phyloP scores from a whole-genome alignment of 306 rosid genomes.

The Clitoria ternatea region DNA sequence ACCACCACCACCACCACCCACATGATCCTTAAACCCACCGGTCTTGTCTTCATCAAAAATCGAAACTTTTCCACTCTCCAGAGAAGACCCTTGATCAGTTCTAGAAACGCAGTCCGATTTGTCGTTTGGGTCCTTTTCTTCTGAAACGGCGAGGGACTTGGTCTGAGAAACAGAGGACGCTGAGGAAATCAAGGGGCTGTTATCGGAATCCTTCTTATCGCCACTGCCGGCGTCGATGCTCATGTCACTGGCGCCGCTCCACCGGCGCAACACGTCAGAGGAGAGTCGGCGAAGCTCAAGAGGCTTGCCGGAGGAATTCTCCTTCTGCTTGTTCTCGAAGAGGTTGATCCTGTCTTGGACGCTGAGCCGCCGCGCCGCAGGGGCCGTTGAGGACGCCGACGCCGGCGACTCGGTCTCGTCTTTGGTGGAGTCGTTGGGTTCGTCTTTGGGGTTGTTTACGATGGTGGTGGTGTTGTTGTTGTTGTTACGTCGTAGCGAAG shows the following conservation, averaged over 20 bases:
- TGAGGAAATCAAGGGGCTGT: slow-evolving; percentile 55
- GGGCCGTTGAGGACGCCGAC: slow-evolving; percentile 29
- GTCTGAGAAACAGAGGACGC: slow-evolving; percentile 40
- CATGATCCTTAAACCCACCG: slow-evolving; percentile 38
- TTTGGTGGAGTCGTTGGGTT: not conserved
- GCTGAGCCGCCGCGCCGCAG: slow-evolving; percentile 67
- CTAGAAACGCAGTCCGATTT: slow-evolving; percentile 27
- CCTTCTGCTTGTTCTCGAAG: slow-evolving; percentile 95
- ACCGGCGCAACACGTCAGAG: slow-evolving; percentile 77
- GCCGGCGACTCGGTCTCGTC: slow-evolving; percentile 27
- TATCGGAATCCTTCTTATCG: slow-evolving; percentile 63
- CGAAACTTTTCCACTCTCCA: slow-evolving; percentile 19
- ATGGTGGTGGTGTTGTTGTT: slow-evolving; percentile 19
- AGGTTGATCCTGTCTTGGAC: slow-evolving; percentile 97
- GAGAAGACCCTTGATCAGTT: slow-evolving; percentile 50
- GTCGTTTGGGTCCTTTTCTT: slow-evolving; percentile 38
- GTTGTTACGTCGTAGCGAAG: slow-evolving; percentile 25
- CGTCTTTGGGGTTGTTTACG: slow-evolving; percentile 41
- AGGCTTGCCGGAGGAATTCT: slow-evolving; percentile 52
- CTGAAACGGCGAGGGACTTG: slow-evolving; percentile 23
- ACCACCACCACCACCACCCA: slow-evolving; percentile 18
- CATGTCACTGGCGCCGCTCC: slow-evolving; percentile 98
- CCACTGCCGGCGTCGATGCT: slow-evolving; percentile 75
- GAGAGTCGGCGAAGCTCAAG: slow-evolving; percentile 73
- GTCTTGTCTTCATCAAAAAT: slow-evolving; percentile 29